Evolutionary conservation across 1,284 basidiomycete genomes (phyloP).

Genomic region (Naganishia sp.): DNA sequence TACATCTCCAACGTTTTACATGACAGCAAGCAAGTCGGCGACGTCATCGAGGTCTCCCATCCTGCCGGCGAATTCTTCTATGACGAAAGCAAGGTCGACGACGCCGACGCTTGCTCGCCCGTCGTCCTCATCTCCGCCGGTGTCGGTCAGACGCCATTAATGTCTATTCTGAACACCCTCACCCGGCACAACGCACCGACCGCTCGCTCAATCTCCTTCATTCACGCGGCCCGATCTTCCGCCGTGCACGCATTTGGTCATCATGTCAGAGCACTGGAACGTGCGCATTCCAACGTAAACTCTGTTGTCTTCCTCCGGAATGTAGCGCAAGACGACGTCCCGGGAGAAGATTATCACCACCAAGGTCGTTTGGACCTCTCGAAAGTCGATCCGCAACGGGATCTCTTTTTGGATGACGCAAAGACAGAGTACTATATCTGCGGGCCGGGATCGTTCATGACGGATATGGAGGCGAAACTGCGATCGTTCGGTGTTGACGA

Average conservation of each 20-base stretch:
- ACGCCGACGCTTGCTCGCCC: slow-evolving; percentile 34
- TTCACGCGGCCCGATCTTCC: slow-evolving; percentile 32
- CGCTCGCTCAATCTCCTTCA: slow-evolving; percentile 35
- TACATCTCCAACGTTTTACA: slow-evolving; percentile 40
- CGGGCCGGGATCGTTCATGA: slow-evolving; percentile 43
- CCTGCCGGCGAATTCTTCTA: slow-evolving; percentile 44
- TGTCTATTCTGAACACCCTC: slow-evolving; percentile 44
- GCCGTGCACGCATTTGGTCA: slow-evolving; percentile 35
- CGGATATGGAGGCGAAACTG: slow-evolving; percentile 34
- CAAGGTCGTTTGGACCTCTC: slow-evolving; percentile 36
- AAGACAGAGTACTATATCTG: slow-evolving; percentile 42
- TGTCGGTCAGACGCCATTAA: slow-evolving; percentile 44
- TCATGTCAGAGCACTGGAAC: slow-evolving; percentile 31
- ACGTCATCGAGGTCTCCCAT: slow-evolving; percentile 39
- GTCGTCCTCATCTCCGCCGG: slow-evolving; percentile 47
- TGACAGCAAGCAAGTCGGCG: slow-evolving; percentile 38
- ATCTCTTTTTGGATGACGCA: slow-evolving; percentile 38
- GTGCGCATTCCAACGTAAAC: slow-evolving; percentile 36
- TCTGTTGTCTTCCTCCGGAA: slow-evolving; percentile 38
- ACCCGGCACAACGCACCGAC: slow-evolving; percentile 10
- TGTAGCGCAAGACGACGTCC: slow-evolving; percentile 20
- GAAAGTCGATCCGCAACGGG: slow-evolving; percentile 28
- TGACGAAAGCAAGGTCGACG: slow-evolving; percentile 33
- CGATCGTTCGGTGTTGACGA: slow-evolving; percentile 37
- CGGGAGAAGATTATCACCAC: slow-evolving; percentile 34